A percentile compares a stretch with the other conserved stretches of the same genome.
These are phyloP conservation scores for Hibiscus trionum DNA, from an alignment of 345 rosid species.

Conservation along the genomic window DNA sequence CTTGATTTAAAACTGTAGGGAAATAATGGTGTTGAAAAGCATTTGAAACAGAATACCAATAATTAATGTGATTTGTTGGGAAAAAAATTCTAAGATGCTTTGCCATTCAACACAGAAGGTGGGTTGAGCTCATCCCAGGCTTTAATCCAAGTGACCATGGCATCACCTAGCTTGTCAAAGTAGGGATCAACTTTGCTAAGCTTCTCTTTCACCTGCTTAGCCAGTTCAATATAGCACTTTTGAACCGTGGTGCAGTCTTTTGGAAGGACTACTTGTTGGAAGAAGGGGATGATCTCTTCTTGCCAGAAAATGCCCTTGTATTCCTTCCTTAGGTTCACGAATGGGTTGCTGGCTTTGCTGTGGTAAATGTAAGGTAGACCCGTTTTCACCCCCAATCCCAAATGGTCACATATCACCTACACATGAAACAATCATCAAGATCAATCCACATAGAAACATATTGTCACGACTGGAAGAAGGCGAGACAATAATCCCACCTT, in stretches of 20 bases:
- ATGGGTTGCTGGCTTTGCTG: constrained; percentile 32
- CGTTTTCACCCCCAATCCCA: constrained; percentile 24
- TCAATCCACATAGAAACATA: neutral
- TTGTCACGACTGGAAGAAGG: too few species aligned
- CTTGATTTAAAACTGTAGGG: neutral
- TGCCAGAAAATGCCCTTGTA: constrained; percentile 35
- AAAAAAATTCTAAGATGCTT: constrained; percentile 24
- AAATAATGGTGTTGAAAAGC: neutral
- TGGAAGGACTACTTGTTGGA: constrained; percentile 24
- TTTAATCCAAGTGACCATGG: constrained; percentile 36
- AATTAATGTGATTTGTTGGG: neutral
- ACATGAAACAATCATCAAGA: neutral
- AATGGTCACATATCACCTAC: constrained; percentile 32
- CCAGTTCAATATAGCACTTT: constrained; percentile 25
- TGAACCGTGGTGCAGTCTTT: constrained; percentile 30
- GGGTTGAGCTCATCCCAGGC: constrained; percentile 32
- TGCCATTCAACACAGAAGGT: constrained; percentile 27
- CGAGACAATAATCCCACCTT: too few species aligned
- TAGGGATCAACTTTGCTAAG: constrained; percentile 22
- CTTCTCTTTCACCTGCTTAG: constrained; percentile 27
- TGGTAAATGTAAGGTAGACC: constrained; percentile 32
- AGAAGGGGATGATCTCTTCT: constrained; percentile 34
- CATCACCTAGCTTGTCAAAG: constrained; percentile 30
- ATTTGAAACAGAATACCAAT: neutral
- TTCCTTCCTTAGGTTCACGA: constrained; percentile 31